These are phyloP conservation scores for Cercophora samala DNA, from an alignment of 495 filamentous ascomycete species.

Conservation along the genomic window DNA sequence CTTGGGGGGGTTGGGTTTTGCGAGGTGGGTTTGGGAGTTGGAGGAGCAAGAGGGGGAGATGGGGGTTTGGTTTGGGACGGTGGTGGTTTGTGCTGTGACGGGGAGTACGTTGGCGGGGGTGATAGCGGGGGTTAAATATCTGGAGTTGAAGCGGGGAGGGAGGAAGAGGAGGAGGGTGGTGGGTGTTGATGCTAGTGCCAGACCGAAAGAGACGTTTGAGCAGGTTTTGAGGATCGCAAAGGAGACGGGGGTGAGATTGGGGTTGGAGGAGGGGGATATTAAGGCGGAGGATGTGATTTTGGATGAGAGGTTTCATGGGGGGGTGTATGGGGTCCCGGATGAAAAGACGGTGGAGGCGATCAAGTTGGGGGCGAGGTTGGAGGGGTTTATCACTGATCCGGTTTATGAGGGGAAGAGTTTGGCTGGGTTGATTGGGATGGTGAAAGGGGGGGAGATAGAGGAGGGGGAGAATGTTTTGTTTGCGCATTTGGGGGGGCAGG, in stretches of 20 bases:
- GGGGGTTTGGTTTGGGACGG: conserved; percentile 57
- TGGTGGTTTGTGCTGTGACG: conserved; percentile 61
- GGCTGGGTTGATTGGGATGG: conserved; percentile 62
- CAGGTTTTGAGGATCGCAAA: conserved; percentile 61
- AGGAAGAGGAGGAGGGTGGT: conserved; percentile 46
- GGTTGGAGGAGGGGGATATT: conserved; percentile 52
- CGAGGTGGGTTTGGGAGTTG: conserved; percentile 62
- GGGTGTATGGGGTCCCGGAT: conserved; percentile 58
- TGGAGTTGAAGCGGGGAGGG: conserved; percentile 39
- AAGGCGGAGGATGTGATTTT: conserved; percentile 54
- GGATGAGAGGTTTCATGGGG: conserved; percentile 60
- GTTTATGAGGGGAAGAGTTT: conserved; percentile 68
- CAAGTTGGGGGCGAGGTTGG: conserved; percentile 56
- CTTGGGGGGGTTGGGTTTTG: conserved; percentile 62
- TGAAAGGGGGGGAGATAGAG: conserved; percentile 52
- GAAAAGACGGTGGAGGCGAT: conserved; percentile 58
- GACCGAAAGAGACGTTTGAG: conserved; percentile 49
- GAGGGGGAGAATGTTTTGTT: conserved; percentile 57
- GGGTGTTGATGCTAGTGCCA: conserved; percentile 63
- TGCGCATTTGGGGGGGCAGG: conserved; percentile 61
- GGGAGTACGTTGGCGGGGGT: conserved; percentile 62
- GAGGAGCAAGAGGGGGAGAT: conserved; percentile 53
- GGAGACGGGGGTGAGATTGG: conserved; percentile 56
- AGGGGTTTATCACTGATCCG: conserved; percentile 65
- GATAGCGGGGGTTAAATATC: conserved; percentile 60